Evolutionary conservation across 371 early-diverging fungal genomes (phyloP).

Genomic region (Mortierella sp.): DNA sequence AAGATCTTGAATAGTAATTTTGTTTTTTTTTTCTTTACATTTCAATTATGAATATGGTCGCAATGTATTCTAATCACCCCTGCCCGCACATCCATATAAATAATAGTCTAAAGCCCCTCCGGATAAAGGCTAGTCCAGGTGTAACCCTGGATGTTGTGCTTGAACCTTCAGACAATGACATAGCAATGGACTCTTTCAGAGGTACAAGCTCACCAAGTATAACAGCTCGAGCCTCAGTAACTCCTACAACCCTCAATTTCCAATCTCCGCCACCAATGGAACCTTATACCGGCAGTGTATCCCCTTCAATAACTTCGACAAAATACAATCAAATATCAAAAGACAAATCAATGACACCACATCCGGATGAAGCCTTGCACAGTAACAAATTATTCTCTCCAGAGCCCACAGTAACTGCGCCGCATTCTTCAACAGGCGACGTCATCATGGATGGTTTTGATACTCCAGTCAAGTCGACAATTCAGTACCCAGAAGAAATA

Average conservation of each 20-base stretch:
- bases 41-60: no score
- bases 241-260: background rate
- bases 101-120: background rate
- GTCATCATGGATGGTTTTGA: background rate
- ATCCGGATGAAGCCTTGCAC: background rate
- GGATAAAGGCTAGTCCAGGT: background rate
- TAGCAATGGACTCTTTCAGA: no score
- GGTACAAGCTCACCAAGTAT: background rate
- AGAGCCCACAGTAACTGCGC: background rate
- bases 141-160: background rate
- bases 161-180: background rate
- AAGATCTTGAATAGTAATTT: conserved; percentile 1
- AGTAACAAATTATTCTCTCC: background rate
- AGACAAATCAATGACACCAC: background rate
- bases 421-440: background rate
- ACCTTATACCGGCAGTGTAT: background rate
- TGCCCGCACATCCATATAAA: no score
- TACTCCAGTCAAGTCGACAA: background rate
- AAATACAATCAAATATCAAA: background rate
- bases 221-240: background rate
- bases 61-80: no score
- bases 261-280: background rate
- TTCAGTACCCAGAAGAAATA: background rate
- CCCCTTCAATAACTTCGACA: background rate
- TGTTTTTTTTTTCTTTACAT: no score